Conservation (phyloP, 306 rosid species). For the Prosopis cineraria region DNA sequence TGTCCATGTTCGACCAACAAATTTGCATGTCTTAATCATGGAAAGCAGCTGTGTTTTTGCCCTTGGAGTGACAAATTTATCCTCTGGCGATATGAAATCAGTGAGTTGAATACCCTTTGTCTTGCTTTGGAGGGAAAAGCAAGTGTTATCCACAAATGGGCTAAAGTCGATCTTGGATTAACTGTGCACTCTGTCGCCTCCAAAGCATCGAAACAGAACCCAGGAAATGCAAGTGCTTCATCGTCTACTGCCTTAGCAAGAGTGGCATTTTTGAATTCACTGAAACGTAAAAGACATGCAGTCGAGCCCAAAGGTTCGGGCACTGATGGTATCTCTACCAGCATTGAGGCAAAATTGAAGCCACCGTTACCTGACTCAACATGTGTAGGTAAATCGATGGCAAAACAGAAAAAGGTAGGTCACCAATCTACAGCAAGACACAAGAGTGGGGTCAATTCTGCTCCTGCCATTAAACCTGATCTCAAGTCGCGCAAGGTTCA, state of each 20-base stretch:
- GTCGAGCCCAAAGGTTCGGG: slow-evolving; percentile 22
- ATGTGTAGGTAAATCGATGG: slow-evolving; percentile 7
- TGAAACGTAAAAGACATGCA: slow-evolving; percentile 22
- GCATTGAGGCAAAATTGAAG: slow-evolving; percentile 17
- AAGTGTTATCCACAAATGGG: slow-evolving; percentile 69
- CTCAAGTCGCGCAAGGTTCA: slow-evolving; percentile 18
- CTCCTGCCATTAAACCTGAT: slow-evolving; percentile 18
- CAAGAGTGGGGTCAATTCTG: slow-evolving; percentile 12
- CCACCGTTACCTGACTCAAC: background rate
- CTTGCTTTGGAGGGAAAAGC: slow-evolving; percentile 84
- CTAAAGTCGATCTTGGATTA: slow-evolving; percentile 70
- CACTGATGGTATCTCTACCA: background rate
- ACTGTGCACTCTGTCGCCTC: slow-evolving; percentile 38
- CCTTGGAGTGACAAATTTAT: slow-evolving; percentile 59
- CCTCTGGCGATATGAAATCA: slow-evolving; percentile 62
- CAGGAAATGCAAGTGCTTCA: slow-evolving; percentile 19
- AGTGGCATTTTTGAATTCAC: slow-evolving; percentile 35
- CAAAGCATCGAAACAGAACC: slow-evolving; percentile 37
- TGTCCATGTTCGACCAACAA: slow-evolving; percentile 69
- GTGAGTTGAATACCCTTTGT: slow-evolving; percentile 62
- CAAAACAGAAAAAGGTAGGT: slow-evolving; percentile 11
- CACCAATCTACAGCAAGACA: slow-evolving; percentile 17
- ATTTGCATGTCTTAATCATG: slow-evolving; percentile 79
- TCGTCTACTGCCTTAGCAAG: slow-evolving; percentile 6
- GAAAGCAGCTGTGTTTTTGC: slow-evolving; percentile 80